Evolutionary conservation across 1,284 basidiomycete genomes (phyloP).

Genomic region (Trichosporon faecale): DNA sequence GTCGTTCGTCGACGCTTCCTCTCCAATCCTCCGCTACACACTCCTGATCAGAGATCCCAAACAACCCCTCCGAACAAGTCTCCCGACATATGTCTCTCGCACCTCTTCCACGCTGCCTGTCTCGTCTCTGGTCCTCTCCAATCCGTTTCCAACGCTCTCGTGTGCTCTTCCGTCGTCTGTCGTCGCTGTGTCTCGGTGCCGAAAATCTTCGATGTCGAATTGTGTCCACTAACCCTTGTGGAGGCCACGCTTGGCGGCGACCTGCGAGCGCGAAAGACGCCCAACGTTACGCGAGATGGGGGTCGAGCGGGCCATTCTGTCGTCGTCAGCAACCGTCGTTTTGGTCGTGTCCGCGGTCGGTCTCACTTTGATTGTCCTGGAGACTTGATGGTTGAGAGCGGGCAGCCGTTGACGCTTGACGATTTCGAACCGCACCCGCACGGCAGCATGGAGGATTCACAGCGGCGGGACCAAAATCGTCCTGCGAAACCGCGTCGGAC

Average conservation of each 20-base stretch:
- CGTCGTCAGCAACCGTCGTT: conserved; percentile 11
- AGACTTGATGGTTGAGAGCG: conserved; percentile 25
- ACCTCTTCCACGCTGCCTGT: background rate
- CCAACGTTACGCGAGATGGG: conserved; percentile 79
- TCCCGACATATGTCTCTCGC: background rate
- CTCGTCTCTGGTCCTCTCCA: background rate
- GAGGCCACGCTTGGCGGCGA: conserved; percentile 71
- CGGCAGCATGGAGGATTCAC: background rate
- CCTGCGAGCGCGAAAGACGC: conserved; percentile 75
- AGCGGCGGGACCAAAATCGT: background rate
- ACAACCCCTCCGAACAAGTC: background rate
- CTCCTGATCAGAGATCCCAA: background rate
- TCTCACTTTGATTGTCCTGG: conserved; percentile 23
- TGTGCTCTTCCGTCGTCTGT: background rate
- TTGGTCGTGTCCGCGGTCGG: conserved; percentile 14
- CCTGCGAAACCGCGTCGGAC: background rate
- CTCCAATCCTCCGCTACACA: background rate
- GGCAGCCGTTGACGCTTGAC: conserved; percentile 11
- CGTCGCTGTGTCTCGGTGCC: background rate
- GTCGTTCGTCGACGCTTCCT: background rate
- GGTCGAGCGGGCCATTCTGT: conserved; percentile 87
- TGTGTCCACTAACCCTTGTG: conserved; percentile 54
- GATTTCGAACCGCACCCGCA: conserved; percentile 2
- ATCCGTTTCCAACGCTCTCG: background rate
- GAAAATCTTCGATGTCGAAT: conserved; percentile 13